Evolutionary conservation across 2,329 filamentous ascomycete genomes (phyloP).

Genomic region (Epichloe baconii): DNA sequence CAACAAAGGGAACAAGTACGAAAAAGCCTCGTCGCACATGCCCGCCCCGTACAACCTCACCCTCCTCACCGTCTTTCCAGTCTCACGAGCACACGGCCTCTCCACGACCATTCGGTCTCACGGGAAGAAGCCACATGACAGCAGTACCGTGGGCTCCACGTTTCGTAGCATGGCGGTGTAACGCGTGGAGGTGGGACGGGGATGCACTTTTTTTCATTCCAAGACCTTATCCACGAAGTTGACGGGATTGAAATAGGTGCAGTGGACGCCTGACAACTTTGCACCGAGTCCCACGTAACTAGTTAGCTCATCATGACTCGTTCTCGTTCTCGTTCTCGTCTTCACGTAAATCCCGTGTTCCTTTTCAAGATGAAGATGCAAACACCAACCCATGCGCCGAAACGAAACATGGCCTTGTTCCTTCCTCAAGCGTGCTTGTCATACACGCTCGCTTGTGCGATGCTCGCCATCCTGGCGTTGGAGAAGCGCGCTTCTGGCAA

Average conservation of each 20-base stretch:
- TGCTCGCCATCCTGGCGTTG: conserved; percentile 45
- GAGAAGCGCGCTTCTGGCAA: conserved; percentile 63
- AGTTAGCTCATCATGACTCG: too few species aligned
- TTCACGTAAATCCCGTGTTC: too few species aligned
- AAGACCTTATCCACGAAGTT: too few species aligned
- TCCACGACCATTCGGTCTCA: background rate
- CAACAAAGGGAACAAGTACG: too few species aligned
- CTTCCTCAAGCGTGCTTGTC: conserved; percentile 6
- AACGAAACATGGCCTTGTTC: background rate
- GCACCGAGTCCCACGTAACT: too few species aligned
- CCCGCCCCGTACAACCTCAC: too few species aligned
- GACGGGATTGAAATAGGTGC: too few species aligned
- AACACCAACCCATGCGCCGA: background rate
- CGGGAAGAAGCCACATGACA: background rate
- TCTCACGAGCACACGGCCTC: background rate
- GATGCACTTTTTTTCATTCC: background rate
- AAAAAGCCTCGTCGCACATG: too few species aligned
- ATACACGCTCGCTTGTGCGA: conserved; percentile 52
- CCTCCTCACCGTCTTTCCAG: background rate
- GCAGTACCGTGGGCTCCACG: background rate
- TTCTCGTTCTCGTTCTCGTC: too few species aligned
- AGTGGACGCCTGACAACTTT: too few species aligned
- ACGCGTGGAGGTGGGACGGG: background rate
- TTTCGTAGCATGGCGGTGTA: background rate
- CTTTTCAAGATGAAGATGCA: too few species aligned